Evolutionary conservation across 78 protist species (phyloP), one percentile per base, ranked within the genome.

Genomic region (Emiliania huxleyi): DNA sequence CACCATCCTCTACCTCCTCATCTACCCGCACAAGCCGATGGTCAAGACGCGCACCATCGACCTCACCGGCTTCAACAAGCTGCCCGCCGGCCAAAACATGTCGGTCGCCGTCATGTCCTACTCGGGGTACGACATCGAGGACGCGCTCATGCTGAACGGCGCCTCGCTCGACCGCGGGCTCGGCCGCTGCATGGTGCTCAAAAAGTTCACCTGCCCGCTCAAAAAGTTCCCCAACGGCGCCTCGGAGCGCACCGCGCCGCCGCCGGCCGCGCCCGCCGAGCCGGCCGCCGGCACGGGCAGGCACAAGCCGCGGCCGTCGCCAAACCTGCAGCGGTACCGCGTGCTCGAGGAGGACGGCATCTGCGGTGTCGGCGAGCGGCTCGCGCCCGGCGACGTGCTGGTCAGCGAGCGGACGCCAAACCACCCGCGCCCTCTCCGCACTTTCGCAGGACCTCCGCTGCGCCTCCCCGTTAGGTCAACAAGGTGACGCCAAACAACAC

Each of bases 51-150:
- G 91, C 52, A 96, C 98, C 25, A 97, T 99, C 92, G 96, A 95
- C 62, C 43, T 92, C 38, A 81, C 48, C 33, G 94, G 83, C 5
- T 98, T 91, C 55, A 91, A 96, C 52, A 71, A 97, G 91, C 95
- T 97, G 52, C 96, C 96, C 2, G 97, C 97, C 26, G 94, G 99
- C 1, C 99, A 97, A 62, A 99, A 99, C 83, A 99, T 99, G 21
- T 96, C 94, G 52, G 98, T 99, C 15, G 99, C 99, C 33, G 99
- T 99, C 69, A 98, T 99, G 99, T 73, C 95, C 33, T 98, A 98
- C 93, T 96, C 99, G 2, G 99, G 99, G 35, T 99, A 99, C 96
- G 99, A 99, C 92, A 99, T 99, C 56, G 99, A 99, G 93, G 99
- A 99, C 96, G 99, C 99, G 38, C 77, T 98, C 29, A 95, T 99